Percentiles rank a stretch among this genome's conserved stretches.
These are phyloP conservation scores for Trypanosoma mega DNA, from an alignment of 208 protist species.

Conservation along the genomic window DNA sequence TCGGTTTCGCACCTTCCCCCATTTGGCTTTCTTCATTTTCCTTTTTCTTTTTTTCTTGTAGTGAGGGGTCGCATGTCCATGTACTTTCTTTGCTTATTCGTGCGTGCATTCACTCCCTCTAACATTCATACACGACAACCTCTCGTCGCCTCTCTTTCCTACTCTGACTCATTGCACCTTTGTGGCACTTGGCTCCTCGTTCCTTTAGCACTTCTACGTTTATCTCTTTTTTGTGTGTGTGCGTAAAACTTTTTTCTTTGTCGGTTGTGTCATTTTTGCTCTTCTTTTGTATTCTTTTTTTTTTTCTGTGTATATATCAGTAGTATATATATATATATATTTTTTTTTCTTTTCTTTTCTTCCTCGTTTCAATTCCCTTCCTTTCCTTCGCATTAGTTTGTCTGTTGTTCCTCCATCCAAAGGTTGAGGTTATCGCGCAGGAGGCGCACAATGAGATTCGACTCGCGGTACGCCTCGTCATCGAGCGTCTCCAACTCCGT, in stretches of 20 bases:
- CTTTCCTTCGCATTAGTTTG: constrained; percentile 11
- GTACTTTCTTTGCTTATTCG: background rate
- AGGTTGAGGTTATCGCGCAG: constrained; percentile 99
- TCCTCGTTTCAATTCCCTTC: background rate
- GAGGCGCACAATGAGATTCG: constrained; percentile 99
- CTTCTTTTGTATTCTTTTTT: constrained; percentile 16
- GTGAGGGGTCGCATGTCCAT: background rate
- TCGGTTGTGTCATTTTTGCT: constrained; percentile 1
- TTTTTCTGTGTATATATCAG: background rate
- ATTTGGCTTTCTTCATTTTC: constrained; percentile 1
- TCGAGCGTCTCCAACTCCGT: constrained; percentile 97
- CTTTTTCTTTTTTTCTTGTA: constrained; percentile 23
- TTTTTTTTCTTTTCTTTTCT: constrained; percentile 20
- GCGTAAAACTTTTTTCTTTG: background rate
- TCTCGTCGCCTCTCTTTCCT: background rate
- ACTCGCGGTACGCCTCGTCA: constrained; percentile 99
- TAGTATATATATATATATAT: constrained; percentile 6
- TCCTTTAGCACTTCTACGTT: background rate
- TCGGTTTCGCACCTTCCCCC: background rate
- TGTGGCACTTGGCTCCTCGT: background rate
- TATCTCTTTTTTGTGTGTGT: constrained; percentile 3
- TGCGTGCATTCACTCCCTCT: background rate
- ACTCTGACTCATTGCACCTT: background rate
- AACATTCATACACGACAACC: background rate
- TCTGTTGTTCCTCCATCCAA: constrained; percentile 94